These are phyloP conservation scores for Penicillium taxi DNA, from an alignment of 495 filamentous ascomycete species.

Conservation along the genomic window DNA sequence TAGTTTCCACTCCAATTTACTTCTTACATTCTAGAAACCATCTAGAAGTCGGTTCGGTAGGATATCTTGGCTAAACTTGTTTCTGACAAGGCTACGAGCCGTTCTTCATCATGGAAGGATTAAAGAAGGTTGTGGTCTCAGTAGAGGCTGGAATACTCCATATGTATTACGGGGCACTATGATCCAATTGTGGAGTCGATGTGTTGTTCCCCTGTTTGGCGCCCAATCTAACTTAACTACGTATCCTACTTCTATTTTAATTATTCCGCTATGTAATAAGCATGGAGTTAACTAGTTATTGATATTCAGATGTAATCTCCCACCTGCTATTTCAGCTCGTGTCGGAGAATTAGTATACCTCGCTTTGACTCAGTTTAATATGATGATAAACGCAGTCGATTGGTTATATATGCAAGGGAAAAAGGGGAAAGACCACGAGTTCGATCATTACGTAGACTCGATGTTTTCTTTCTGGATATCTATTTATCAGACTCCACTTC, in stretches of 20 bases:
- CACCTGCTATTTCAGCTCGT: slow-evolving; percentile 9
- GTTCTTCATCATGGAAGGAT: slow-evolving; percentile 9
- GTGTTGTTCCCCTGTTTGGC: slow-evolving; percentile 6
- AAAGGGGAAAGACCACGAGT: too few relatives aligned
- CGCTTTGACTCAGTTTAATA: slow-evolving; percentile 18
- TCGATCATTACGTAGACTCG: too few relatives aligned
- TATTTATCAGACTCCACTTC: too few relatives aligned
- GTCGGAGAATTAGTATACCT: slow-evolving; percentile 23
- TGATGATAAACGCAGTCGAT: too few relatives aligned
- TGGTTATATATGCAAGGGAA: too few relatives aligned
- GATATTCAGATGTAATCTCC: background rate
- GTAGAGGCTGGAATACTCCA: background rate
- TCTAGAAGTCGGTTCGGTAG: too few relatives aligned
- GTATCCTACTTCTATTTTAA: background rate
- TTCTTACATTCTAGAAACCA: too few relatives aligned
- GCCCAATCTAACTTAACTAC: background rate
- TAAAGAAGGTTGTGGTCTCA: background rate
- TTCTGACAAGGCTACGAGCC: slow-evolving; percentile 11
- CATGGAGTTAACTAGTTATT: background rate
- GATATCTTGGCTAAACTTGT: too few relatives aligned
- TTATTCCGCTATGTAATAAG: background rate
- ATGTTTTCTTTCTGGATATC: too few relatives aligned
- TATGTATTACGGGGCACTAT: background rate
- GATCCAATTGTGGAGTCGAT: slow-evolving; percentile 8
- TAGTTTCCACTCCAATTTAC: too few relatives aligned